Base-by-base conservation (phyloP, 257 asterid species). In the Avicennia marina region DNA sequence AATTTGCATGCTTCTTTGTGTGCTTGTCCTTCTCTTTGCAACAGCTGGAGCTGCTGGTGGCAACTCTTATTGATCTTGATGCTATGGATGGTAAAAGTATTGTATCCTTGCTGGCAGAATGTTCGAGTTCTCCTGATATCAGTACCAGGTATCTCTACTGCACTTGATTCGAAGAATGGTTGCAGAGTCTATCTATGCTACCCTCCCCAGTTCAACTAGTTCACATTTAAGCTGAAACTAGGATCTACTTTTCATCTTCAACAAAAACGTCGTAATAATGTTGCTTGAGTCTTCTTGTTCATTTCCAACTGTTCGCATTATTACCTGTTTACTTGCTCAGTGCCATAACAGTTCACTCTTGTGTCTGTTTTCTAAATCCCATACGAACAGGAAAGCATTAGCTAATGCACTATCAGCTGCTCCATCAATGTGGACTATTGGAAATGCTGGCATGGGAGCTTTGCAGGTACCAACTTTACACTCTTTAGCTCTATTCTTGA, bases 401-500 rank as follows among this genome's bases (percentile, higher is more conserved):
- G 96, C 98, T 33, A 90, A 87, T 60, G 96, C 96, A 20, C 77
- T 90, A 70, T 85, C 98, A 34, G 78, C 84, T 24, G 98, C 98
- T 20, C 95, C 98, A 19, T 90, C 98, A 20, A 82, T 90, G 86
- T 90, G 98, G 98, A 90, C 94, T 53, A 83, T 90, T 11, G 98
- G 98, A 63, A 90, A 90, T 53, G 98, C 96, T 6, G 98, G 98
- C 83, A 90, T 90, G 96, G 96, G 98, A 63, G 98, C 95, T 16
- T 79, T 90, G 65, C 95, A 85, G 98, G 98, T 87, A 53, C 18
- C 24, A 1, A 20, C 27, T 36, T 5, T 11, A 36, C 13, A 11
- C 10, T 36, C 13, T 11, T 11, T 36, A 53, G 11, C 11, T n/a
- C 31, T 17, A 26, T 15, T 8, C 27, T 11, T 4, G 4, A 4